Evolutionary conservation across 148 eudicot genomes (phyloP).

Genomic region (Camellia japonica): DNA sequence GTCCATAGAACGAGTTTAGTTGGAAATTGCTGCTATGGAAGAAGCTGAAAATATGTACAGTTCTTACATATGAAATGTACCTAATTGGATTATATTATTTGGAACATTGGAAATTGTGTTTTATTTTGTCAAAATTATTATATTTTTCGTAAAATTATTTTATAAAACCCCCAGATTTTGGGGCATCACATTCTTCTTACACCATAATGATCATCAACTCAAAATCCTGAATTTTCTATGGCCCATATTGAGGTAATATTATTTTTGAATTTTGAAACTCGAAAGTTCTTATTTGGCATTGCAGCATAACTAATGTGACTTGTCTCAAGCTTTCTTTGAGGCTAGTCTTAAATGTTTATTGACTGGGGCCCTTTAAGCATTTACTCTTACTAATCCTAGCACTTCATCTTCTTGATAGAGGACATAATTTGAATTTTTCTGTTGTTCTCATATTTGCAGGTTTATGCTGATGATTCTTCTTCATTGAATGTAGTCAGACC

Average conservation of each 20-base stretch:
- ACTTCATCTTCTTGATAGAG: neutral
- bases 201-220: neutral
- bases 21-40: neutral
- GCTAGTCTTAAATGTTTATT: slow-evolving; percentile 4
- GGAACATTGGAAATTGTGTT: too few species aligned
- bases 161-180: too few species aligned
- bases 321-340: neutral
- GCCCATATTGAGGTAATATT: neutral
- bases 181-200: neutral
- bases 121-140: too few species aligned
- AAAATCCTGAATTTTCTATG: neutral
- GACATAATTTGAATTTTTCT: neutral
- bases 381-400: neutral
- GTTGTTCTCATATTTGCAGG: slow-evolving; percentile 40
- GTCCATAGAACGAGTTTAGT: neutral
- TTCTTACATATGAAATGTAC: neutral
- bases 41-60: neutral
- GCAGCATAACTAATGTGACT: too few species aligned
- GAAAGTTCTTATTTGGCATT: neutral
- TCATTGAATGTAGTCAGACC: slow-evolving; percentile 29
- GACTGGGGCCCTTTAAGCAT: neutral
- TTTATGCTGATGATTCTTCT: slow-evolving; percentile 46
- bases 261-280: neutral
- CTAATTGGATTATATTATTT: too few species aligned
- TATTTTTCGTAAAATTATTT: too few species aligned